A percentile compares a stretch with the other conserved stretches of the same genome.
phyloP scores from a whole-genome alignment of 768 basidiomycete genomes.

The Phanerochaete sordida region DNA sequence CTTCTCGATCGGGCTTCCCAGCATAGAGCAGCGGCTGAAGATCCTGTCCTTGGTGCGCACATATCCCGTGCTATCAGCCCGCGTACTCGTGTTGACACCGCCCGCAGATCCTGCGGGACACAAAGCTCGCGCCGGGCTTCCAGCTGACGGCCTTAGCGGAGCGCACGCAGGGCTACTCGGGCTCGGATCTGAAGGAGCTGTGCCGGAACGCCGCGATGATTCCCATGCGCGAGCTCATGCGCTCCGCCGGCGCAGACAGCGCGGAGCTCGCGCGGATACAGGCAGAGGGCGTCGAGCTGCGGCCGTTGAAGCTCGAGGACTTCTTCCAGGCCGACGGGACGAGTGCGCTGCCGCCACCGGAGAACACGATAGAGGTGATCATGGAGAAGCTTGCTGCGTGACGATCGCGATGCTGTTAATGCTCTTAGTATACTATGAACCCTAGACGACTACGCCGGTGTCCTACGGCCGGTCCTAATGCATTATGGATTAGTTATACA shows the following conservation, averaged over 20 bases:
- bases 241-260: conserved; percentile 44
- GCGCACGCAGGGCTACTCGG: conserved; percentile 72
- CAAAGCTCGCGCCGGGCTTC: conserved; percentile 61
- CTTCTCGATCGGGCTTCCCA: conserved; percentile 82
- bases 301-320: conserved; percentile 68
- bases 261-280: conserved; percentile 44
- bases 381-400: background rate
- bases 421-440: background rate
- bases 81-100: background rate
- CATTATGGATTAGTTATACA: background rate
- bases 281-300: conserved; percentile 68
- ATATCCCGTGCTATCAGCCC: background rate
- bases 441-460: background rate
- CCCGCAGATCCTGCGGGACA: conserved; percentile 79
- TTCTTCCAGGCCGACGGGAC: conserved; percentile 47
- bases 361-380: conserved; percentile 1
- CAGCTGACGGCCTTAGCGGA: conserved; percentile 60
- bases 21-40: conserved; percentile 71
- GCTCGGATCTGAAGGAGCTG: conserved; percentile 88
- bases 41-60: conserved; percentile 72
- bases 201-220: conserved; percentile 94
- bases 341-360: conserved; percentile 15
- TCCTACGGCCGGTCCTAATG: background rate
- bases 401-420: conserved; percentile 1
- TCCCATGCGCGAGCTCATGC: conserved; percentile 82